Evolutionary conservation across 148 eudicot species (phyloP).

Genomic region (Vaccinium myrtillus): DNA sequence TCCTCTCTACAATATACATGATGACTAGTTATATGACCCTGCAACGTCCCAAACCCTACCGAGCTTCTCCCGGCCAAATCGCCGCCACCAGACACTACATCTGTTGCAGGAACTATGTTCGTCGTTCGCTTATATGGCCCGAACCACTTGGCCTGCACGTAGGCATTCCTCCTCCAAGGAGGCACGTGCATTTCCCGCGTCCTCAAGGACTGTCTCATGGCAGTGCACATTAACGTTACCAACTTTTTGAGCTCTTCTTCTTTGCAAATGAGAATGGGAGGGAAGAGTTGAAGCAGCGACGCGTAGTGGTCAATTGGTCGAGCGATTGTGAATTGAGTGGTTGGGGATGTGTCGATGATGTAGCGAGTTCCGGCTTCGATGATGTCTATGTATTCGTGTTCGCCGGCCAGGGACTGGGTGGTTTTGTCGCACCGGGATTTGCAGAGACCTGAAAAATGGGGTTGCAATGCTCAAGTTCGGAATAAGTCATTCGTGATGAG

Average conservation of each 20-base stretch:
- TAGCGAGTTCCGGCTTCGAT: conserved; percentile 18
- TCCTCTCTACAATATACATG: too few species aligned
- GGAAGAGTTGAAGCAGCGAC: conserved; percentile 23
- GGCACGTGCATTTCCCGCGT: conserved; percentile 25
- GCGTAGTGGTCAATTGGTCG: conserved; percentile 24
- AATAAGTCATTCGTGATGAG: too few species aligned
- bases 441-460: conserved; percentile 21
- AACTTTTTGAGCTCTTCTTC: conserved; percentile 17
- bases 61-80: not conserved
- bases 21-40: not conserved
- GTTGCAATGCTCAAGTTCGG: not conserved
- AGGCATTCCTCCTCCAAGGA: conserved; percentile 30
- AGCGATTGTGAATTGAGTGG: conserved; percentile 27
- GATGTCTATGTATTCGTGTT: conserved; percentile 32
- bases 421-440: conserved; percentile 25
- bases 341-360: conserved; percentile 24
- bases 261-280: conserved; percentile 20
- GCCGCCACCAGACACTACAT: not conserved
- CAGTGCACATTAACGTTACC: conserved; percentile 24
- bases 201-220: conserved; percentile 24
- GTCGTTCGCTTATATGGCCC: conserved; percentile 19
- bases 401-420: conserved; percentile 8
- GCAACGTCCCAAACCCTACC: not conserved
- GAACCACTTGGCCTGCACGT: conserved; percentile 35
- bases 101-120: not conserved